Base-by-base conservation (phyloP, 495 filamentous ascomycete genomes). In the Clohesyomyces aquaticus region DNA sequence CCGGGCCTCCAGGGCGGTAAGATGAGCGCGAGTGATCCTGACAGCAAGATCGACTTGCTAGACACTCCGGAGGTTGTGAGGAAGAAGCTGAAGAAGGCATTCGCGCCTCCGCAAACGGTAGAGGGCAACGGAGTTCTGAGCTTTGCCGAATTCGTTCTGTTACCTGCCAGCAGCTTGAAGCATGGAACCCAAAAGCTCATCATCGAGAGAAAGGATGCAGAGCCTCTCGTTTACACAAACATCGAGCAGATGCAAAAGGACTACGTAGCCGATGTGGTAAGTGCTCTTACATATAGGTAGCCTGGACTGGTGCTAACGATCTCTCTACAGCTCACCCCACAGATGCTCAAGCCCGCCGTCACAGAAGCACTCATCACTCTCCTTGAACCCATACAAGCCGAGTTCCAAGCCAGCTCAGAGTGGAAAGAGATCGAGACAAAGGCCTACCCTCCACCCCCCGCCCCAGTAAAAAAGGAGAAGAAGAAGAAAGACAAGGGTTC, bases 31-130 rank as follows among this genome's bases (percentile, higher is more conserved):
- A 82, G 76, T 22, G 82, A 84, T 62, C 78, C 83, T 29, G 87
- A 91, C 69, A 88, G 82, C 50, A 96, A 98, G 79, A 96, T 98
- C 66, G 94, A 98, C 73, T 79, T 98, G 8, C 82, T 98, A 4
- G 94, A 98, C 65, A 42, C 82, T 0, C 76, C 87, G 0, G 91
- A 95, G 8, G 72, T 77, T 3, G 84, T 96, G 2, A 74, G 77
- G 54, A 88, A 85, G 77, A 96, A 97, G 81, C 79, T 97, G 61
- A 85, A 84, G 67, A 96, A 96, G 75, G 89, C 93, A 2, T 81
- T 86, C 42, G 88, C 88, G 4, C 82, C 82, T 29, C 94, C 94
- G 1, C 80, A 83, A 63, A 81, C 89, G 28, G 78, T 90, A 18
- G 91, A 96, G 66, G 88, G 86, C 6, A 98, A 98, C 72, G 94